phyloP scores from a whole-genome alignment of 2,329 filamentous ascomycete genomes.

The Aureobasidium zeae region DNA sequence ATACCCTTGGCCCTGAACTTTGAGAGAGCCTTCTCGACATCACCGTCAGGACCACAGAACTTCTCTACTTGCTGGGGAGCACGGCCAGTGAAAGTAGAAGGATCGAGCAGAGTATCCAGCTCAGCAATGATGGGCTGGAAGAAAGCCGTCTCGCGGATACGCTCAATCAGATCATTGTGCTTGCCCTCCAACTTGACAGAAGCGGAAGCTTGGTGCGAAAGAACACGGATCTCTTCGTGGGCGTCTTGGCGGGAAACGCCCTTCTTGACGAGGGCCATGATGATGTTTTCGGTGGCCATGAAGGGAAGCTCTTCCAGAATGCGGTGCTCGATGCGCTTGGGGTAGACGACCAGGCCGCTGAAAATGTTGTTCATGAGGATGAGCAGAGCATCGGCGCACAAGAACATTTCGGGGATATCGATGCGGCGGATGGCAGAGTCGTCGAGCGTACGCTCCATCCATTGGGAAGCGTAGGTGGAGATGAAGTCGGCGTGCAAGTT shows the following conservation, averaged over 20 bases:
- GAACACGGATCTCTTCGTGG: slow-evolving; percentile 75
- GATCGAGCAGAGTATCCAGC: slow-evolving; percentile 30
- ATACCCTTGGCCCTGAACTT: slow-evolving; percentile 23
- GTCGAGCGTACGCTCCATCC: slow-evolving; percentile 71
- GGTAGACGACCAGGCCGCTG: slow-evolving; percentile 64
- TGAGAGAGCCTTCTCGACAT: slow-evolving; percentile 30
- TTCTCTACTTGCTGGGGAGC: slow-evolving; percentile 33
- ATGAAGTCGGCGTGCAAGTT: slow-evolving; percentile 48
- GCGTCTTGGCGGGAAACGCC: slow-evolving; percentile 69
- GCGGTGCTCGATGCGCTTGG: slow-evolving; percentile 56
- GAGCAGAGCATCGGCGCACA: slow-evolving; percentile 38
- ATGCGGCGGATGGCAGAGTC: slow-evolving; percentile 61
- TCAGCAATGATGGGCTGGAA: slow-evolving; percentile 47
- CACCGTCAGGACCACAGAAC: slow-evolving; percentile 25
- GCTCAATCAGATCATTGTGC: slow-evolving; percentile 70
- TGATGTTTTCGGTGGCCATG: slow-evolving; percentile 66
- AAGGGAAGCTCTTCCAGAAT: slow-evolving; percentile 75
- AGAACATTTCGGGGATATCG: slow-evolving; percentile 40
- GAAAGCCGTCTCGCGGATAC: slow-evolving; percentile 63
- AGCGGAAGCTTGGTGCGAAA: slow-evolving; percentile 64
- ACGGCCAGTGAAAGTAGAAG: slow-evolving; percentile 31
- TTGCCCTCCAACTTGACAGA: slow-evolving; percentile 65
- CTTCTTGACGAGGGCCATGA: slow-evolving; percentile 66
- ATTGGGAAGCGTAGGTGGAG: slow-evolving; percentile 62
- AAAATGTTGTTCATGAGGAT: slow-evolving; percentile 60